Evolutionary conservation across 768 basidiomycete species (phyloP).

Genomic region (Dentipellis sp.): DNA sequence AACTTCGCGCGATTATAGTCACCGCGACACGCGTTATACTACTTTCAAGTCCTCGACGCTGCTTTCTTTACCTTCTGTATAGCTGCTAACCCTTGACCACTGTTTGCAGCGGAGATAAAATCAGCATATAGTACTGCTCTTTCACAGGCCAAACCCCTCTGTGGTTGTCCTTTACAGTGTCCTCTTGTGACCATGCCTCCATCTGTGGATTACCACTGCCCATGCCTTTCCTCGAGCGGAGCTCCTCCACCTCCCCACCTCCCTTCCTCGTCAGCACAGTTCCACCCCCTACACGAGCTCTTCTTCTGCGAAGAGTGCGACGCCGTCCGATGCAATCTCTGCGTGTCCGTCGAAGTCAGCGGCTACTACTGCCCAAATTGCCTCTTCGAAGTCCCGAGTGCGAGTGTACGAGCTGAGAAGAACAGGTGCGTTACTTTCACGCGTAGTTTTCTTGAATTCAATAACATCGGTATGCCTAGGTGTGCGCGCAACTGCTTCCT

Average conservation of each 20-base stretch:
- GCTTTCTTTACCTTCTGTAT: too few species aligned
- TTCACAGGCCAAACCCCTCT: too few species aligned
- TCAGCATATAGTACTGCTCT: too few species aligned
- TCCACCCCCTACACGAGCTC: conserved; percentile 75
- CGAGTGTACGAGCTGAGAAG: conserved; percentile 96
- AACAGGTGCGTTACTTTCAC: conserved; percentile 53
- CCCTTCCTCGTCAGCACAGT: conserved; percentile 68
- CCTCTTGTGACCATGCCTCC: conserved; percentile 30
- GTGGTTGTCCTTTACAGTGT: too few species aligned
- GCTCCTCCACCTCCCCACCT: conserved; percentile 68
- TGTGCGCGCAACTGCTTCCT: conserved; percentile 97
- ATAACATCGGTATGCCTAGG: conserved; percentile 33
- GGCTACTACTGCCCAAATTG: conserved; percentile 99
- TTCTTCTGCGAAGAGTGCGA: conserved; percentile 99
- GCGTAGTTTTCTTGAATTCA: background rate
- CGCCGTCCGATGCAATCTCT: conserved; percentile 86
- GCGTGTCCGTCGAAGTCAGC: conserved; percentile 88
- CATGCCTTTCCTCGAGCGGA: conserved; percentile 52
- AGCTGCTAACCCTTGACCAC: too few species aligned
- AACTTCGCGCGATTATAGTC: too few species aligned
- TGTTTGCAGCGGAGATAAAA: too few species aligned
- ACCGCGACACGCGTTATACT: too few species aligned
- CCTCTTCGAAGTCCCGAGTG: conserved; percentile 95
- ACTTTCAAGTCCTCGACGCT: too few species aligned
- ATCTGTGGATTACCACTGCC: conserved; percentile 57